Evolutionary conservation across 176 grass and related monocot species (phyloP), one percentile per base, ranked within the genome.

Genomic region (Eremochloa ophiuroides): DNA sequence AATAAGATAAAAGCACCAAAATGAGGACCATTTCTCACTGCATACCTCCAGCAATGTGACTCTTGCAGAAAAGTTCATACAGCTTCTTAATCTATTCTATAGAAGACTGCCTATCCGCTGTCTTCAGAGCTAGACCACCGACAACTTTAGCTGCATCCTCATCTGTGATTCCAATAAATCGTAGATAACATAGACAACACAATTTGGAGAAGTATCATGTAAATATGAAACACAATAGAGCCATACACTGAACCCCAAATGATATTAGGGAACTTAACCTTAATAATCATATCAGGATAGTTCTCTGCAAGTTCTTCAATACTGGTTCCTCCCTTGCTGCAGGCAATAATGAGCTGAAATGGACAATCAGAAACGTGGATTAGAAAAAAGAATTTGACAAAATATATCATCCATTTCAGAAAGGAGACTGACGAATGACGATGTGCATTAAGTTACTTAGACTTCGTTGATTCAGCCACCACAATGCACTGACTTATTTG

Each of bases 221-320:
- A 73, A 82, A 74, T 2, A 34, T 33, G 25, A 10, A 47, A 50
- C 35, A 47, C n/a, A 74, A 74, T 0, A 79, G n/a, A 48, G 6
- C 11, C 31, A 84, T n/a, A n/a, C n/a, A n/a, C n/a, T n/a, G n/a
- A n/a, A 71, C 51, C 10, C 26, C 11, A 76, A 33, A 70, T 65
- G 33, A 84, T 51, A 80, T 82, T 31, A 23, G 65, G 48, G 13
- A 73, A 74, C 51, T n/a, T 73, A 41, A 99, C 97, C 93, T 99
- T 99, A 73, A 99, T 91, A 43, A 99, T 99, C 93, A 93, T 99
- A 80, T 96, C 88, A 58, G 97, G 97, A 47, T 88, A 96, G 77
- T 95, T 95, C 83, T 99, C 97, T 26, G 97, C 97, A 25, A 99
- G 97, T 69, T 99, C 97, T 90, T 99, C 97, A 88, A 99, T 99